Percentiles rank a stretch among this genome's conserved stretches.
Conservation (phyloP, 768 basidiomycete species). For the Termitomyces eurrhizus region DNA sequence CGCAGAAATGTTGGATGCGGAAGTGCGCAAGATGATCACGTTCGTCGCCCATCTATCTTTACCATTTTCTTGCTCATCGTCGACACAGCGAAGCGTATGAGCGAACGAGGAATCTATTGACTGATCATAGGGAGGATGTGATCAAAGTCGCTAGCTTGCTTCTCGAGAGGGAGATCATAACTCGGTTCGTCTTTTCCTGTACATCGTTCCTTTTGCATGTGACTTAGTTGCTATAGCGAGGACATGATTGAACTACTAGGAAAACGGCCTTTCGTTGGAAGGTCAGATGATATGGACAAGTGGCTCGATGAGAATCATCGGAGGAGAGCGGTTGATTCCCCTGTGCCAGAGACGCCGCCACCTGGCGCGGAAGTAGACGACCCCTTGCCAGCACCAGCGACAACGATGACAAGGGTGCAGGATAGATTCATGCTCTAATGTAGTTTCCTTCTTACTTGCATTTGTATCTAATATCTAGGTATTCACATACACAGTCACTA, state of each 20-base stretch:
- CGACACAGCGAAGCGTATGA: conserved; percentile 65
- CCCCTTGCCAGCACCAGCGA: conserved; percentile 46
- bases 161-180: conserved; percentile 94
- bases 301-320: conserved; percentile 85
- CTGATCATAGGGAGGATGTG: conserved; percentile 78
- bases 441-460: conserved; percentile 8
- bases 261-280: conserved; percentile 74
- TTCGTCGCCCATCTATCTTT: conserved; percentile 23
- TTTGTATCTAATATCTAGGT: conserved; percentile 27
- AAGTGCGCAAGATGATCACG: conserved; percentile 96
- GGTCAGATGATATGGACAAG: conserved; percentile 92
- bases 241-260: conserved; percentile 85
- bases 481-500: conserved; percentile 9
- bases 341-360: conserved; percentile 18
- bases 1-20: conserved; percentile 84
- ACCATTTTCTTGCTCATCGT: conserved; percentile 4
- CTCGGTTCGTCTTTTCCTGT: conserved; percentile 51
- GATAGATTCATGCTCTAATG: conserved; percentile 17
- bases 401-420: conserved; percentile 38
- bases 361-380: conserved; percentile 31
- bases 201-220: conserved; percentile 4
- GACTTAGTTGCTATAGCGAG: conserved; percentile 45
- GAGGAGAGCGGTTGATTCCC: conserved; percentile 39
- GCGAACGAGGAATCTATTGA: conserved; percentile 79
- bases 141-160: conserved; percentile 91